Evolutionary conservation across 2,329 filamentous ascomycete species (phyloP), one percentile per base, ranked within the genome.

Genomic region (Colletotrichum cordylinicola): DNA sequence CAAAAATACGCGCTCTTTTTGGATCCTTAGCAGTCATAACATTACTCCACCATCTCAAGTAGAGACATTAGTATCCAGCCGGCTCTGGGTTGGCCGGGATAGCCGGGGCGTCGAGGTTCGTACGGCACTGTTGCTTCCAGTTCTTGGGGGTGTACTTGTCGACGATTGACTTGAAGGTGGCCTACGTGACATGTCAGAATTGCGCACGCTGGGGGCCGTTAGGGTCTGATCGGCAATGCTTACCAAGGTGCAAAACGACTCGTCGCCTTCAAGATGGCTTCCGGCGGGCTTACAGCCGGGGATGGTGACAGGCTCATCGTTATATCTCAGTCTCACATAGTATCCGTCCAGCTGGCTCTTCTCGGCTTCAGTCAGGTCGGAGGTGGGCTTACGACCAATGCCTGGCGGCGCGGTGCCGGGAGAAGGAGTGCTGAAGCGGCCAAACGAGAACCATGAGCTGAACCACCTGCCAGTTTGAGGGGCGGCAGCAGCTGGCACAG

Each of bases 241-340:
- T 87, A 94, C 93, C 80, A 99, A 85, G 0, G 96, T 98, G 85
- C 97, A 99, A 81, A 98, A 96, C 31, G 92, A 94, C 79, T 96
- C 93, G 79, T 98, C 94, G 1, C 95, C 95, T 1, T 95, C 91
- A 4, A 98, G 88, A 85, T 99, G 97, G 76, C 96, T 98, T 8
- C 95, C 95, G 0, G 88, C 85, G 12, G 89, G 85, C 78, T 90
- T 92, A 84, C 97, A 99, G 4, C 95, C 96, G 0, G 96, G 96
- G 21, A 99, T 89, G 16, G 90, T 91, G 81, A 98, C 91, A 5
- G 95, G 91, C 69, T 90, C 89, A 83, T 98, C 97, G 80, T 99
- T 99, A 85, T 98, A 99, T 67, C 96, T 91, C 74, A 99, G 84
- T 21, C 97, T 93, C 16, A 99, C 96, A 84, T 94, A 99, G 87